A percentile compares a stretch with the other conserved stretches of the same genome.
Conservation (phyloP, 2,329 filamentous ascomycete species). For the Aureobasidium sp. region DNA sequence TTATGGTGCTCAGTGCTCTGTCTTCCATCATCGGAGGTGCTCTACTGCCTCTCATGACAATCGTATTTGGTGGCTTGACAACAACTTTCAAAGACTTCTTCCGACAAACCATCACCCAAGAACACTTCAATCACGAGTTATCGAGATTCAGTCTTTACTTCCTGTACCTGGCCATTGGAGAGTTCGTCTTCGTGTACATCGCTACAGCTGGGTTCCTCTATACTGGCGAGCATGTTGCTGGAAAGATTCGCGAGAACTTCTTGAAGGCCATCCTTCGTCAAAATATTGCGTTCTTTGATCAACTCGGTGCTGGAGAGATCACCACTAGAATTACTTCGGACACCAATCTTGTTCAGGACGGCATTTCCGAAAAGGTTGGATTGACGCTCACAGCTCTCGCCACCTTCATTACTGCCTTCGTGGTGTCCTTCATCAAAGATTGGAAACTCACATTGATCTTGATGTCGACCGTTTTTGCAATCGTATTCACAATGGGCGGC, state of each 20-base stretch:
- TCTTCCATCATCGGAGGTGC: conserved; percentile 31
- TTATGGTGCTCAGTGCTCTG: conserved; percentile 34
- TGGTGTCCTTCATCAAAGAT: conserved; percentile 84
- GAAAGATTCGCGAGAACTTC: conserved; percentile 63
- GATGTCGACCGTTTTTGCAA: conserved; percentile 69
- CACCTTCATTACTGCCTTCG: conserved; percentile 79
- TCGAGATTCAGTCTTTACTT: conserved; percentile 68
- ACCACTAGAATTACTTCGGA: conserved; percentile 92
- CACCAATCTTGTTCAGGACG: conserved; percentile 87
- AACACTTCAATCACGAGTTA: conserved; percentile 55
- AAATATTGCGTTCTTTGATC: conserved; percentile 91
- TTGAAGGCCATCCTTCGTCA: conserved; percentile 76
- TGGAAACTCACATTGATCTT: conserved; percentile 93
- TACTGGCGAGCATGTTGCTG: conserved; percentile 41
- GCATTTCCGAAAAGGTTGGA: conserved; percentile 82
- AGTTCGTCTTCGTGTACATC: conserved; percentile 72
- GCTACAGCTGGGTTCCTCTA: conserved; percentile 84
- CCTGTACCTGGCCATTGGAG: conserved; percentile 73
- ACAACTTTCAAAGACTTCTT: conserved; percentile 63
- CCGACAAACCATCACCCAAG: conserved; percentile 36
- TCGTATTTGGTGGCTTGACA: conserved; percentile 69
- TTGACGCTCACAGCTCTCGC: conserved; percentile 69
- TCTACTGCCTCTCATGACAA: conserved; percentile 34
- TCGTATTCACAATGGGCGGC: conserved; percentile 68
- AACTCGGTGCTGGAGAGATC: conserved; percentile 84